Evolutionary conservation across 2,329 filamentous ascomycete genomes (phyloP).

Genomic region (Zalaria obscura): DNA sequence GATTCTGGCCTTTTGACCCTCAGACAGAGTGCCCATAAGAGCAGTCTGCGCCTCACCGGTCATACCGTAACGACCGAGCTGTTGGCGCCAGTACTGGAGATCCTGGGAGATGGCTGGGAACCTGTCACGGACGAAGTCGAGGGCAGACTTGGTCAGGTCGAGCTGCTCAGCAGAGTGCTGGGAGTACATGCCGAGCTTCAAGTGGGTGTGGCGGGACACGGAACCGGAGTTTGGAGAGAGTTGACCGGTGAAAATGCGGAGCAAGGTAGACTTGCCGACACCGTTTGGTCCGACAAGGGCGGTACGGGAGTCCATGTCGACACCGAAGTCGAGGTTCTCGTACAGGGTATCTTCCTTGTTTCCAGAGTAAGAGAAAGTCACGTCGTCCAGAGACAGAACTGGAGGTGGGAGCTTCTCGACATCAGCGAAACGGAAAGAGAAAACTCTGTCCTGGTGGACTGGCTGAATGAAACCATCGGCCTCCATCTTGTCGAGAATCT

Average conservation of each 20-base stretch:
- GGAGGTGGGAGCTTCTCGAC: constrained; percentile 98
- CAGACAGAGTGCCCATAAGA: constrained; percentile 93
- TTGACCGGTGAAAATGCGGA: constrained; percentile 93
- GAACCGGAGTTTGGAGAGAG: constrained; percentile 69
- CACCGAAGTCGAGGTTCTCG: constrained; percentile 91
- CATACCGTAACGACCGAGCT: constrained; percentile 88
- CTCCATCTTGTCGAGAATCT: constrained; percentile 99
- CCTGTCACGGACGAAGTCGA: constrained; percentile 96
- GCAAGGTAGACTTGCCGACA: constrained; percentile 95
- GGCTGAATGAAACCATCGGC: constrained; percentile 96
- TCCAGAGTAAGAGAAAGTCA: constrained; percentile 96
- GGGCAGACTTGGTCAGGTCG: constrained; percentile 90
- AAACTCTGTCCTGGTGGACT: constrained; percentile 70
- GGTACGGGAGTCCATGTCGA: constrained; percentile 98
- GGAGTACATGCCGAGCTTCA: constrained; percentile 96
- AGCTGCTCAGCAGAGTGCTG: constrained; percentile 98
- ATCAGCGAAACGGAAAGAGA: constrained; percentile 96
- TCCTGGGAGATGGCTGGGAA: constrained; percentile 82
- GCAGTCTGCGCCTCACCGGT: constrained; percentile 89
- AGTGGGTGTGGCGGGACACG: constrained; percentile 86
- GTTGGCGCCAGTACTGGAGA: constrained; percentile 98
- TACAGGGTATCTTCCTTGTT: constrained; percentile 83
- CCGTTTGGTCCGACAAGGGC: constrained; percentile 95
- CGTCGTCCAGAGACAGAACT: constrained; percentile 89
- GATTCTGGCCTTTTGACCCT: constrained; percentile 95